Base-by-base conservation (phyloP, 2,329 filamentous ascomycete species). In the Magnaporthiopsis rhizophila region DNA sequence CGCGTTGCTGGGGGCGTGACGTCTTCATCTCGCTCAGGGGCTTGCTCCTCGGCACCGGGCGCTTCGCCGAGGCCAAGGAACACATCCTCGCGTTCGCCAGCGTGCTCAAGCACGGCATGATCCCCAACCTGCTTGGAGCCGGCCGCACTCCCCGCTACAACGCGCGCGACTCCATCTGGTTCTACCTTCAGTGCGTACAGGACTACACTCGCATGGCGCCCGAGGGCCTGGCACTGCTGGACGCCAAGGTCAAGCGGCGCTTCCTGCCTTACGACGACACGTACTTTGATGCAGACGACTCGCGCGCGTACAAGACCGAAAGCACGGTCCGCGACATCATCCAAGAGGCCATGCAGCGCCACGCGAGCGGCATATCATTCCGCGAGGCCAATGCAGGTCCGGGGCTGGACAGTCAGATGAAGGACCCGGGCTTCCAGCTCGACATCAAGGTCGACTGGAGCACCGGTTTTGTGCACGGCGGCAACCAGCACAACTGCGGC, bases 61-160 rank as follows among this genome's bases (percentile, higher is more conserved):
- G 95, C 11, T 97, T 90, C 70, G 86, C 84, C 2, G 93, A 97
- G 73, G 95, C 95, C 9, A 93, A 87, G 72, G 92, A 98, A 74
- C 96, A 99, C 72, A 97, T 99, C 65, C 80, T 92, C 66, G 94
- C 93, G 11, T 99, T 99, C 77, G 93, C 91, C 2, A 97, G 92
- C 73, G 93, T 99, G 13, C 79, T 99, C 69, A 99, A 99, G 80
- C 95, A 99, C 71, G 95, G 95, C 62, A 96, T 98, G 92, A 93
- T 99, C 65, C 95, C 95, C 18, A 99, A 99, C 72, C 82, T 99
- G 26, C 82, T 99, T 18, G 89, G 92, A 68, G 91, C 90, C 66
- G 93, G 95, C 8, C 91, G 89, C 66, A 83, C 88, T 21, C 95
- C 95, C 3, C 85, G 95, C 32, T 99, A 98, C 80, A 99, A 99